Conservation (phyloP, 1,284 basidiomycete genomes). For the Gastroboletus turbinatus region DNA sequence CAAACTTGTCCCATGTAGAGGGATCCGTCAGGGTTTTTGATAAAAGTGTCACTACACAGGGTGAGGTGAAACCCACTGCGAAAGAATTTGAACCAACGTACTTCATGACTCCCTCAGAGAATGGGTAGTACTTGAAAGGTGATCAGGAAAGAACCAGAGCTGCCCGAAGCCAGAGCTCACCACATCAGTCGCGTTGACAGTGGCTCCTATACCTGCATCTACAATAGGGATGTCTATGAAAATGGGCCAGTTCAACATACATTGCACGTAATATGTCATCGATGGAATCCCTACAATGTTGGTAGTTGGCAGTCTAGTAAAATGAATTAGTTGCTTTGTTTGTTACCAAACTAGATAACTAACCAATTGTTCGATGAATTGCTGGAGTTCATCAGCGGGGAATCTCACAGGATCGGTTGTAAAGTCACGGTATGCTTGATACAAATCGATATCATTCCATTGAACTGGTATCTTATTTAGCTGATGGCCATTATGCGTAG, state of each 20-base stretch:
- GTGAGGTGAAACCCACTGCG: not conserved
- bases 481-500: not conserved
- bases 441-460: conserved; percentile 80
- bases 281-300: conserved; percentile 37
- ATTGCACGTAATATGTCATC: not conserved
- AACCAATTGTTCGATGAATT: conserved; percentile 63
- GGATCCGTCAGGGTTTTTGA: conserved; percentile 66
- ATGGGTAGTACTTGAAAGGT: conserved; percentile 45
- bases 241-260: not conserved
- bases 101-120: conserved; percentile 42
- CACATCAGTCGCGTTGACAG: conserved; percentile 42
- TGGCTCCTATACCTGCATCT: conserved; percentile 37
- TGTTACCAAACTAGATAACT: conserved; percentile 19
- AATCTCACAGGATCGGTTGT: conserved; percentile 67
- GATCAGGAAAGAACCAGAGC: not conserved
- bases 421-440: conserved; percentile 66
- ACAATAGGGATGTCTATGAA: conserved; percentile 45
- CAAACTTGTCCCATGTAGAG: conserved; percentile 69
- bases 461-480: conserved; percentile 43
- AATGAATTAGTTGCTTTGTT: not conserved
- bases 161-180: conserved; percentile 27
- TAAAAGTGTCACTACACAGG: conserved; percentile 51
- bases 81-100: conserved; percentile 21
- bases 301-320: conserved; percentile 38
- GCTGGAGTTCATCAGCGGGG: conserved; percentile 55